These are phyloP conservation scores for Aquilaria malaccensis DNA, from an alignment of 345 rosid genomes.

Conservation along the genomic window DNA sequence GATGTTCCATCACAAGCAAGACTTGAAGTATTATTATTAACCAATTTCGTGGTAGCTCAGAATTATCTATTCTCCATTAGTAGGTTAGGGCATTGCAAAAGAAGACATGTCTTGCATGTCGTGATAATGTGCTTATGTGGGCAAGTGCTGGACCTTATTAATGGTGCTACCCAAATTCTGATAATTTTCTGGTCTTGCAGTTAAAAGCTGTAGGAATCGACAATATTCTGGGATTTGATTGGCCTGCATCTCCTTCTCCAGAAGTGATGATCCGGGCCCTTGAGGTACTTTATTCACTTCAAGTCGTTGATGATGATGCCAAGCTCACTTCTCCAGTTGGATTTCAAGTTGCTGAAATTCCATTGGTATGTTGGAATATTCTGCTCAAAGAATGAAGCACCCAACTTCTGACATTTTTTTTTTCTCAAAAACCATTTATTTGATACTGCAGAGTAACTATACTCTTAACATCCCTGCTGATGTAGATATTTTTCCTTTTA, in stretches of 20 bases:
- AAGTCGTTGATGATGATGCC: conserved; percentile 90
- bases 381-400: neutral
- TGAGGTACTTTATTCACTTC: conserved; percentile 89
- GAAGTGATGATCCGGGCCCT: conserved; percentile 90
- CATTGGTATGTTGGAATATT: conserved; percentile 45
- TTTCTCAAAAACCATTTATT: neutral
- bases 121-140: no score
- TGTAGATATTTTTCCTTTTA: conserved; percentile 9
- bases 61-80: no score
- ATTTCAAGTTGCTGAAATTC: conserved; percentile 97
- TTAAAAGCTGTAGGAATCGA: conserved; percentile 93
- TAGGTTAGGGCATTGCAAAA: no score
- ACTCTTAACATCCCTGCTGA: neutral
- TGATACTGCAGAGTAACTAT: neutral
- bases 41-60: no score
- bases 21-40: no score
- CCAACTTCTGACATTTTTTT: neutral
- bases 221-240: conserved; percentile 85
- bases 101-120: no score
- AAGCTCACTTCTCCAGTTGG: conserved; percentile 97
- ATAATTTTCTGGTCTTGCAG: conserved; percentile 26
- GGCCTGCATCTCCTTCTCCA: conserved; percentile 95
- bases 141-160: no score
- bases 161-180: neutral
- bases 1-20: no score